Evolutionary conservation across 2,329 filamentous ascomycete genomes (phyloP), one percentile per base, ranked within the genome.

Genomic region (Penicillium sp.): DNA sequence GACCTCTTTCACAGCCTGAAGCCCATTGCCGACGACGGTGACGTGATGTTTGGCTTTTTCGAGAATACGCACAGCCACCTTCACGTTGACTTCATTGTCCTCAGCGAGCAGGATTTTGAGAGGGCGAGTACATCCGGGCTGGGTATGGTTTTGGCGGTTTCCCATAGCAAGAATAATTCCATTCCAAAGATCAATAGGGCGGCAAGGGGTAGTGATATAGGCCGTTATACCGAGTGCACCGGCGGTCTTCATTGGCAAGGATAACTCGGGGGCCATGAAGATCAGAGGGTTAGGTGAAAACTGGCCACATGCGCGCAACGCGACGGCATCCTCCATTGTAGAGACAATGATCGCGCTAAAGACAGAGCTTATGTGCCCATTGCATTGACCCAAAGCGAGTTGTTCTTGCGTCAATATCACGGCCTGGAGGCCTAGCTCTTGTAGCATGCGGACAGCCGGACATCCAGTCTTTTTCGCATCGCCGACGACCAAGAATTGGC

Each of bases 241-340:
- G 56, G 92, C 93, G 4, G 90, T 92, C 77, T 96, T 95, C 60
- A 97, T 82, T 68, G 86, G 92, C 65, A 97, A 89, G 56, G 92
- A 89, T 8, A 97, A 90, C 9, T 89, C 81, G 0, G 92, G 90
- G n/a, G 90, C 92, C 42, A 96, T 77, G 53, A 97, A 85, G 29
- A 97, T 92, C 62, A 97, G 90, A 3, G 92, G 92, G 29, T 96
- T 90, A 70, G 95, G 96, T 77, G 95, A 95, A 81, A 96, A 95
- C 70, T 92, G 89, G 67, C 96, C 90, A 49, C 92, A 87, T 11
- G 89, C 86, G 62, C 92, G 85, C 49, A 97, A 77, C 64, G 86
- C 85, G 59, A 89, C 82, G 6, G 92, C 92, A 4, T 89, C 94
- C 59, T 92, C 88, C 67, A 95, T 89, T 31, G 90, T 92, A 71